Evolutionary conservation across 768 basidiomycete genomes (phyloP).

Genomic region (Auricularia sp.): DNA sequence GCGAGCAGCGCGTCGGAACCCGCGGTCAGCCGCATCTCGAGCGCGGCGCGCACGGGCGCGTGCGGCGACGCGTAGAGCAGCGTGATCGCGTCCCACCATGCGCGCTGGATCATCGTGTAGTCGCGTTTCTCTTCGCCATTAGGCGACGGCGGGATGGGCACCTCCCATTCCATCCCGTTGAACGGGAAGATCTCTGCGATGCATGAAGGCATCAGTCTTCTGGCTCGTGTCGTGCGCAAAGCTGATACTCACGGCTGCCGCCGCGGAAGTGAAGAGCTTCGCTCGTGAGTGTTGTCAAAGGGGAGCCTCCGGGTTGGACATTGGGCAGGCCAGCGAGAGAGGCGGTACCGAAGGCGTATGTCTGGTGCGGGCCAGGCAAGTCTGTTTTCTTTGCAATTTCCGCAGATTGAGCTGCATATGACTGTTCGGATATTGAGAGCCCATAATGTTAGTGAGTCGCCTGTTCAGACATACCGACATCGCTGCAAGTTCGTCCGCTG

Average conservation of each 20-base stretch:
- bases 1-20: slow-evolving; percentile 5
- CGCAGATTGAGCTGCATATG: neutral
- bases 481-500: neutral
- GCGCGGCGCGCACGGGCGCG: slow-evolving; percentile 5
- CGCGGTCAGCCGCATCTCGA: slow-evolving; percentile 8
- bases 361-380: slow-evolving; percentile 1
- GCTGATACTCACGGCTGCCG: slow-evolving; percentile 5
- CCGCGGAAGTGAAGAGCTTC: slow-evolving; percentile 9
- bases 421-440: neutral
- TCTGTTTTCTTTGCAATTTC: neutral
- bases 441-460: neutral
- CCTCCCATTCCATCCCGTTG: slow-evolving; percentile 9
- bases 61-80: slow-evolving; percentile 7
- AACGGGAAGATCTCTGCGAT: slow-evolving; percentile 4
- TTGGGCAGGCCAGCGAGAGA: slow-evolving; percentile 8
- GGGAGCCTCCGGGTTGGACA: neutral
- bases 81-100: slow-evolving; percentile 9
- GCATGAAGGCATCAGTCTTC: too few species aligned
- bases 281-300: slow-evolving; percentile 5
- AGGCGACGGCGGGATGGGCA: neutral
- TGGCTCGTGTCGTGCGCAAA: too few species aligned
- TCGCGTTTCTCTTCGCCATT: slow-evolving; percentile 1
- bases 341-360: slow-evolving; percentile 7
- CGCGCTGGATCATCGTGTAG: slow-evolving; percentile 5
- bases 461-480: neutral